Evolutionary conservation across 148 eudicot species (phyloP), one percentile per base, ranked within the genome.

Genomic region (Tetragonia tetragonoides): DNA sequence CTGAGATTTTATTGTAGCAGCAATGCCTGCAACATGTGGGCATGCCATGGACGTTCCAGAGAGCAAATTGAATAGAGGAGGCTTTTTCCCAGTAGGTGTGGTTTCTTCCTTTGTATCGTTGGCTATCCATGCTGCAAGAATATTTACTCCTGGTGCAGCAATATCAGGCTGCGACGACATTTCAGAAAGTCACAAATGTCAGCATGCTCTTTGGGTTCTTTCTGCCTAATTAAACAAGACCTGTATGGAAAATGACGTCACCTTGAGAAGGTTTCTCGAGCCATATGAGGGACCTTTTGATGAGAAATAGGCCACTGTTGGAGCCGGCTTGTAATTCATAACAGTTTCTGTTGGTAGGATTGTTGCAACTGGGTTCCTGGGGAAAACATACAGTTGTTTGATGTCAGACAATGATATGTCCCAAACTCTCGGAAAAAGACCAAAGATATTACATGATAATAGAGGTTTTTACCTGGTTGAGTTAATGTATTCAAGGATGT

Each of bases 21-120:
- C 94, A 28, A 93, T 75, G 14, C 90, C 96, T 1, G 92, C 78
- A 64, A 88, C 88, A 73, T 91, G 98, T 1, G 98, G 96, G 79
- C 92, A 87, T 0, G 96, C 65, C 98, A 90, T 91, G 54, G 98
- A 91, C 12, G 96, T 88, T 69, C 98, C 94, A 0, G 92, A 89
- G 39, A 91, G 69, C 64, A 90, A 3, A 68, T 87, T 83, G 82
- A 80, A 93, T 8, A 14, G 81, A 0, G 92, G 91, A 9, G 93
- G 83, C 3, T 56, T 68, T 76, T 71, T 81, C 2, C 84, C 91
- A 1, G 78, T 5, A 2, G 85, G 84, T 24, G 85, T 80, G 21
- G 77, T 77, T 38, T 72, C 84, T 70, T 37, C 79, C 14, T 65
- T 46, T 7, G 84, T 82, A 69, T 83, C 90, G 57, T 87, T 86